These are phyloP conservation scores for Silene noctiflora DNA, from an alignment of 179 eudicot genomes.

Conservation along the genomic window DNA sequence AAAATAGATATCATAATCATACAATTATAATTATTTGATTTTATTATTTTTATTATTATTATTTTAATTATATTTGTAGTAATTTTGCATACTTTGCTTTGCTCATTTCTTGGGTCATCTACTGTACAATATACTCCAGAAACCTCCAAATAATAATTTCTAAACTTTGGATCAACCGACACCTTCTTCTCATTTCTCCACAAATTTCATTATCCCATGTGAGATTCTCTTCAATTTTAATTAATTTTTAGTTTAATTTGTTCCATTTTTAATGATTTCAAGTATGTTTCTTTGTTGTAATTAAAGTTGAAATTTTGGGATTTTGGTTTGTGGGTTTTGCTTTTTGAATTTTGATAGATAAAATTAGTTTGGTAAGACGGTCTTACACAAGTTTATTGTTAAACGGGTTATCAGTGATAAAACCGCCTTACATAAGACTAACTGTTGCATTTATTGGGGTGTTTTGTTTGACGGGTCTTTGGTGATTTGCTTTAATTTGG, in stretches of 20 bases:
- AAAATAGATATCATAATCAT: background rate
- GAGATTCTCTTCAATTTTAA: constrained; percentile 22
- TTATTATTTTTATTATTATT: background rate
- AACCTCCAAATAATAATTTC: constrained; percentile 13
- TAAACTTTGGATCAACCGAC: constrained; percentile 29
- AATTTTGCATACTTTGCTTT: constrained; percentile 12
- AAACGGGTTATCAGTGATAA: too few relatives aligned
- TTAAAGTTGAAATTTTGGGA: constrained; percentile 24
- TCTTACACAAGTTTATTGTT: too few relatives aligned
- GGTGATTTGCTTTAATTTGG: constrained; percentile 11
- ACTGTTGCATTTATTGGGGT: background rate
- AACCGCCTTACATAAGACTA: too few relatives aligned
- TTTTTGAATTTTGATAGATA: background rate
- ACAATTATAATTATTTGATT: too few relatives aligned
- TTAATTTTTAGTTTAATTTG: background rate
- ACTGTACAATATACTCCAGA: constrained; percentile 11
- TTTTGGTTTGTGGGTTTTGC: constrained; percentile 23
- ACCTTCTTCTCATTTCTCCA: background rate
- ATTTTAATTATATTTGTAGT: background rate
- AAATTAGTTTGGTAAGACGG: too few relatives aligned
- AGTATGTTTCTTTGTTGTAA: background rate
- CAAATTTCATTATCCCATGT: constrained; percentile 25
- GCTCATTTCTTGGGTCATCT: constrained; percentile 19
- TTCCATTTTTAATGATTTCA: constrained; percentile 5
- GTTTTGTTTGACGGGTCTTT: constrained; percentile 21